Evolutionary conservation across 352 stramenopile genomes (phyloP).

Genomic region (Phytophthora rubi): DNA sequence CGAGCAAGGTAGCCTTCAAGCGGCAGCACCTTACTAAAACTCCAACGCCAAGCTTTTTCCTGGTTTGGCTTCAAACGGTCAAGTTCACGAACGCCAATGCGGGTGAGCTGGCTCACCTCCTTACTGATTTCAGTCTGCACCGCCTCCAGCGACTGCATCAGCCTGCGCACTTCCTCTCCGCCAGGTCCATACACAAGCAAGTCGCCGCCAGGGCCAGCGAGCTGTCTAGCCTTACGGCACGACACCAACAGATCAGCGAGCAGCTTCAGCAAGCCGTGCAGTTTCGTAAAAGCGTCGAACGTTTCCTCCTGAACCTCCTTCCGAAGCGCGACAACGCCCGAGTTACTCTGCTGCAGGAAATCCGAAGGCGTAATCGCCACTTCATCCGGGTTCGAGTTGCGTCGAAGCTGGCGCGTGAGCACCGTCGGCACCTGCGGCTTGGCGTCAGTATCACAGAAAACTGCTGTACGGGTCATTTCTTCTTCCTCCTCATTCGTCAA

Average conservation of each 20-base stretch:
- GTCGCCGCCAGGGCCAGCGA: slow-evolving; percentile 81
- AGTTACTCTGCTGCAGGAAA: slow-evolving; percentile 77
- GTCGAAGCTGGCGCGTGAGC: slow-evolving; percentile 57
- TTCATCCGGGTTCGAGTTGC: slow-evolving; percentile 51
- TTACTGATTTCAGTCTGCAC: slow-evolving; percentile 81
- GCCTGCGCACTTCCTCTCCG: slow-evolving; percentile 77
- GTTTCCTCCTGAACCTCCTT: slow-evolving; percentile 63
- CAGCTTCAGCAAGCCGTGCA: slow-evolving; percentile 83
- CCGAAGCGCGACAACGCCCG: slow-evolving; percentile 71
- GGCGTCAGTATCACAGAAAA: slow-evolving; percentile 76
- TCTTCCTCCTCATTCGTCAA: slow-evolving; percentile 78
- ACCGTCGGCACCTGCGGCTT: slow-evolving; percentile 71
- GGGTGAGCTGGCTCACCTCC: slow-evolving; percentile 80
- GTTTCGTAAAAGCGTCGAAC: slow-evolving; percentile 76
- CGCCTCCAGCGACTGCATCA: slow-evolving; percentile 86
- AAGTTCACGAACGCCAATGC: slow-evolving; percentile 81
- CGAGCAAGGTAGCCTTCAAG: slow-evolving; percentile 85
- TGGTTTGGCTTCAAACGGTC: slow-evolving; percentile 88
- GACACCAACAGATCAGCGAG: slow-evolving; percentile 84
- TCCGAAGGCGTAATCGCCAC: slow-evolving; percentile 63
- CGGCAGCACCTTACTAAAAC: slow-evolving; percentile 84
- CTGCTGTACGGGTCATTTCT: slow-evolving; percentile 69
- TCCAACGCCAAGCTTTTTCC: slow-evolving; percentile 86
- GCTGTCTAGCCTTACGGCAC: slow-evolving; percentile 81
- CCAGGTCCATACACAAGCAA: slow-evolving; percentile 86